A percentile compares a stretch with the other conserved stretches of the same genome.
Evolutionary conservation across 2,329 filamentous ascomycete species (phyloP).

Genomic region (Rhynchosporium secalis): DNA sequence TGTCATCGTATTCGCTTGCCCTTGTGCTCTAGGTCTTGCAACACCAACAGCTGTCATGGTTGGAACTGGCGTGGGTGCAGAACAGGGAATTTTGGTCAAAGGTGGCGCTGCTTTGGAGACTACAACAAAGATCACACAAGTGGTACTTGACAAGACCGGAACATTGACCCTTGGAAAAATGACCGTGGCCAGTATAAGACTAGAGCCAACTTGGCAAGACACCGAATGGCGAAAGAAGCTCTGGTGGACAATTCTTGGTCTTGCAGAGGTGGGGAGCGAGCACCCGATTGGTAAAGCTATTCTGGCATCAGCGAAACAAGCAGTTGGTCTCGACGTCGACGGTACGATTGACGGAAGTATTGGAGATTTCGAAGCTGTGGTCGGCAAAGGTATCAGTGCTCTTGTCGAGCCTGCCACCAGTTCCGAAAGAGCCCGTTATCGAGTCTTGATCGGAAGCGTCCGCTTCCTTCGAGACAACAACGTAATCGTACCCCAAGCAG

Average conservation of each 20-base stretch:
- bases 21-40: constrained; percentile 91
- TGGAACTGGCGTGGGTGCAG: constrained; percentile 92
- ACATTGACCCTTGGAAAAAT: constrained; percentile 95
- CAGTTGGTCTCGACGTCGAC: constrained; percentile 72
- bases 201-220: constrained; percentile 68
- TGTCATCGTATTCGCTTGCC: constrained; percentile 96
- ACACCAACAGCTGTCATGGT: constrained; percentile 99
- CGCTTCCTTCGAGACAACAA: constrained; percentile 71
- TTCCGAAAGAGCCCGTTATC: constrained; percentile 69
- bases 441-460: constrained; percentile 81
- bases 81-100: constrained; percentile 97
- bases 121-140: constrained; percentile 83
- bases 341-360: constrained; percentile 78
- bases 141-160: constrained; percentile 94
- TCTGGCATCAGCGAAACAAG: constrained; percentile 69
- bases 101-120: constrained; percentile 89
- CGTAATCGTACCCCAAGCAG: constrained; percentile 64
- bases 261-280: constrained; percentile 95
- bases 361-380: constrained; percentile 78
- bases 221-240: constrained; percentile 68
- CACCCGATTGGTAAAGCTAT: constrained; percentile 95
- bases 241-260: constrained; percentile 95
- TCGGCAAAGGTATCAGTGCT: constrained; percentile 84
- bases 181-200: constrained; percentile 74
- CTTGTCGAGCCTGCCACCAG: constrained; percentile 73